phyloP scores from a whole-genome alignment of 805 yeast species.

The Sugiyamaella lignohabitans region DNA sequence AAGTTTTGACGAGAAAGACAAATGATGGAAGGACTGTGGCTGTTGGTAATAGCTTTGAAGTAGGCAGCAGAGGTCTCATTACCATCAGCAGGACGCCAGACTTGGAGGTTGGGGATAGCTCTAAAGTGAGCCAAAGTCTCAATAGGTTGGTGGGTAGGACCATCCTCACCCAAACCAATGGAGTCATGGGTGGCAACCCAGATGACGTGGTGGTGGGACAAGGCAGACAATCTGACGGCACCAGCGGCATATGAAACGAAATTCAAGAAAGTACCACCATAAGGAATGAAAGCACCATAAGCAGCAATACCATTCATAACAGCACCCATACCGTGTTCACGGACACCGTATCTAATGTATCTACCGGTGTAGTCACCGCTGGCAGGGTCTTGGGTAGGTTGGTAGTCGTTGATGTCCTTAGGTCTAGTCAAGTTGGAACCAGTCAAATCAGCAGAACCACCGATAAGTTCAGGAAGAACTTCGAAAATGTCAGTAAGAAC shows the following conservation, averaged over 20 bases:
- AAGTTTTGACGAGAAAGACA: conserved; percentile 75
- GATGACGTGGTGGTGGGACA: conserved; percentile 40
- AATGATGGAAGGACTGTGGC: conserved; percentile 58
- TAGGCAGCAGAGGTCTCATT: conserved; percentile 50
- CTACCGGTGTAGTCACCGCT: conserved; percentile 86
- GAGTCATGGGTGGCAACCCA: conserved; percentile 55
- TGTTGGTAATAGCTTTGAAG: conserved; percentile 51
- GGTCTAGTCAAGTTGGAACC: conserved; percentile 94
- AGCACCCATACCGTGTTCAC: conserved; percentile 99
- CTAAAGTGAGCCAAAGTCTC: conserved; percentile 47
- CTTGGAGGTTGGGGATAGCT: conserved; percentile 44
- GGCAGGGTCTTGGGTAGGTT: not conserved
- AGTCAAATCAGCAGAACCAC: conserved; percentile 98
- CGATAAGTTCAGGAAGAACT: conserved; percentile 78
- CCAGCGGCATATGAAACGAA: conserved; percentile 60
- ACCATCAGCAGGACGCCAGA: conserved; percentile 50
- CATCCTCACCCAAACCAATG: conserved; percentile 53
- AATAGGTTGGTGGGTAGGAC: conserved; percentile 54
- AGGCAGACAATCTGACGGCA: conserved; percentile 45
- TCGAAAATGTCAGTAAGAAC: conserved; percentile 58
- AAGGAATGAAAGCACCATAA: conserved; percentile 75
- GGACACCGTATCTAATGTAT: conserved; percentile 94
- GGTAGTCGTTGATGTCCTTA: conserved; percentile 70
- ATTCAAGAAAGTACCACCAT: conserved; percentile 97
- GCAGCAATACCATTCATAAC: conserved; percentile 96